phyloP scores from a whole-genome alignment of 1,284 basidiomycete genomes.

The Chiua sp. region DNA sequence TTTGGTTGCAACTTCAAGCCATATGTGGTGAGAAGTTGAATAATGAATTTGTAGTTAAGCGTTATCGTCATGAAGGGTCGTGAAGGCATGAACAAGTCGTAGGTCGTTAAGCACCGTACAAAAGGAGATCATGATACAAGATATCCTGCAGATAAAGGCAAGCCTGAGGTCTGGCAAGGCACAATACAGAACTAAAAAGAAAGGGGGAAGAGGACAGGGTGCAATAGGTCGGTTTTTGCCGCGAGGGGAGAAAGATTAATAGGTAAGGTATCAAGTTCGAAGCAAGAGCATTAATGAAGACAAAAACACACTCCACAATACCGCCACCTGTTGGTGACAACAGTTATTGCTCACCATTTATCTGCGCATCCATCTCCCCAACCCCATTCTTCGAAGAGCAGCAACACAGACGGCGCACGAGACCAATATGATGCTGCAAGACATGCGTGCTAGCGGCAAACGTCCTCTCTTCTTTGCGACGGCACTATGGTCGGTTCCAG shows the following conservation, averaged over 20 bases:
- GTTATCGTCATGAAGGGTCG: neutral
- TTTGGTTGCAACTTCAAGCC: neutral
- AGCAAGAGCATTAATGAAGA: neutral
- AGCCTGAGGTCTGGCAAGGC: neutral
- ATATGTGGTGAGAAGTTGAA: neutral
- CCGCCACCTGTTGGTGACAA: neutral
- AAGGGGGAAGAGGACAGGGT: neutral
- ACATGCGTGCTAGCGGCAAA: conserved; percentile 15
- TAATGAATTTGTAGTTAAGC: neutral
- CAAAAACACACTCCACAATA: neutral
- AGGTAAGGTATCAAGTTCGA: conserved; percentile 2
- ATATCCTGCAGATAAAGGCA: neutral
- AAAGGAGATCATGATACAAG: neutral
- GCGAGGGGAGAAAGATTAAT: conserved; percentile 3
- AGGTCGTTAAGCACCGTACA: conserved; percentile 4
- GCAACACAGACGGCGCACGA: conserved; percentile 35
- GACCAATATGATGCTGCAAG: conserved; percentile 32
- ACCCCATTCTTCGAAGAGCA: conserved; percentile 30
- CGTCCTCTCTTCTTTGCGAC: conserved; percentile 10
- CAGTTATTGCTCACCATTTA: conserved; percentile 16
- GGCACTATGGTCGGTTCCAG: neutral
- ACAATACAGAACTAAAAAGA: conserved; percentile 1
- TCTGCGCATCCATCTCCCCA: conserved; percentile 30
- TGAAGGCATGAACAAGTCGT: neutral
- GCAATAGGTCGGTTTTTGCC: neutral